Percentiles rank a stretch among this genome's conserved stretches.
Evolutionary conservation across 441 rosid species (phyloP).

Genomic region (Biscutella laevigata): DNA sequence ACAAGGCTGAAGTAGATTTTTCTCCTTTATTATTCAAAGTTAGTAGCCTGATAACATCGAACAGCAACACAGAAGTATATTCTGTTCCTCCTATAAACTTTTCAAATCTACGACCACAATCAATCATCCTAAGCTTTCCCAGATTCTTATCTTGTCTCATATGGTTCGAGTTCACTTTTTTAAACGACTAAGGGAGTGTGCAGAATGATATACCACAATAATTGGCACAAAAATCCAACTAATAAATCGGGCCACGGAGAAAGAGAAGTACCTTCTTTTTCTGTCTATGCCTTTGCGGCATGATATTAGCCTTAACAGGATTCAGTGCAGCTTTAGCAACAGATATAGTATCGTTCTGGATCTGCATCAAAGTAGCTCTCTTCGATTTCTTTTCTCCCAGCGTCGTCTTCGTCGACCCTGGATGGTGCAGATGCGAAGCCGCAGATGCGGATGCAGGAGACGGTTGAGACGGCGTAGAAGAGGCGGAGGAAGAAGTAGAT

Average conservation of each 20-base stretch:
- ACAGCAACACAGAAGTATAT: conserved; percentile 1
- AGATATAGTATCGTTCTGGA: conserved; percentile 83
- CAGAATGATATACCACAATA: not conserved
- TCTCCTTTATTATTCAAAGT: not conserved
- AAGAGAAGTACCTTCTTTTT: conserved; percentile 35
- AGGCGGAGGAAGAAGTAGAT: conserved; percentile 33
- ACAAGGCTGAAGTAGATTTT: not conserved
- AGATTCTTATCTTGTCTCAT: not conserved
- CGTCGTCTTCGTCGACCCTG: conserved; percentile 40
- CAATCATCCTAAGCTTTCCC: not conserved
- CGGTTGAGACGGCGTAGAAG: conserved; percentile 30
- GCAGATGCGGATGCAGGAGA: conserved; percentile 32
- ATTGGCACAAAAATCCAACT: not conserved
- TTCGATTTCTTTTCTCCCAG: conserved; percentile 81
- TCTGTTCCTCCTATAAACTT: not conserved
- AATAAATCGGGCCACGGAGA: not conserved
- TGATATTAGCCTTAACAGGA: conserved; percentile 68
- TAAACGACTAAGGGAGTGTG: not conserved
- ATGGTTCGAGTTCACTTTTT: not conserved
- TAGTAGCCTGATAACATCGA: not conserved
- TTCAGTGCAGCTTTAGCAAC: conserved; percentile 83
- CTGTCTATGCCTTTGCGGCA: conserved; percentile 75
- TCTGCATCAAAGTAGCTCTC: conserved; percentile 77
- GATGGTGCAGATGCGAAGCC: conserved; percentile 22
- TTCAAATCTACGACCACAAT: not conserved